These are phyloP conservation scores for Nannochloropsis oceanica DNA, from an alignment of 108 stramenopile species.

Conservation along the genomic window DNA sequence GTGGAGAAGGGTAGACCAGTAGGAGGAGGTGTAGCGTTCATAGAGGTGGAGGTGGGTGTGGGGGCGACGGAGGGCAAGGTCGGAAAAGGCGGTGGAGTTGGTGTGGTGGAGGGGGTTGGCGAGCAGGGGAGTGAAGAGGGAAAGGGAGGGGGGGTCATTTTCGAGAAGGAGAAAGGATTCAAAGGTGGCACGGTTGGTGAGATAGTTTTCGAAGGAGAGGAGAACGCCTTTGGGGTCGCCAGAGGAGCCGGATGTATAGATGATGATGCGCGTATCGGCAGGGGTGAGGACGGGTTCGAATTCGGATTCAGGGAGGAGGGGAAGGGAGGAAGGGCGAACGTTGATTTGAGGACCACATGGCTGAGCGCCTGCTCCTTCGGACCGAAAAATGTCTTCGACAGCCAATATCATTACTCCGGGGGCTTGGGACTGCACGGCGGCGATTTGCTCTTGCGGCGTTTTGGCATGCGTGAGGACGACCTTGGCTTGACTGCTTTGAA, in stretches of 20 bases:
- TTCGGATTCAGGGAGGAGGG: neutral
- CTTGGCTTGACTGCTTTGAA: neutral
- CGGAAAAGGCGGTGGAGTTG: slow-evolving; percentile 16
- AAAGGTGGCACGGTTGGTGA: slow-evolving; percentile 6
- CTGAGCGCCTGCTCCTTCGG: neutral
- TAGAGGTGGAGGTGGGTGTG: slow-evolving; percentile 1
- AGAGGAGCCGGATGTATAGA: slow-evolving; percentile 21
- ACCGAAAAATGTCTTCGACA: neutral
- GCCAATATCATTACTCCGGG: neutral
- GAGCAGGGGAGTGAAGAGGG: neutral
- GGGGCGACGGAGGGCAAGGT: slow-evolving; percentile 8
- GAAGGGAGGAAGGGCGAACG: neutral
- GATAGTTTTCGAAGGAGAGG: slow-evolving; percentile 7
- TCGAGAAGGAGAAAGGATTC: neutral
- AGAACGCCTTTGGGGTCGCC: slow-evolving; percentile 20
- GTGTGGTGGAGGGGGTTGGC: neutral
- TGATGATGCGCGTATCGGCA: slow-evolving; percentile 3
- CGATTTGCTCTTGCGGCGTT: neutral
- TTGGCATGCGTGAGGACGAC: neutral
- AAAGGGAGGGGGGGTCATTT: neutral
- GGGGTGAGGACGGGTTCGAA: neutral
- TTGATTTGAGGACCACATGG: neutral
- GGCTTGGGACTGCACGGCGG: neutral
- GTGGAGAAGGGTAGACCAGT: neutral
- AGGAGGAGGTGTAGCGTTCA: slow-evolving; percentile 2